Conservation (phyloP, 805 yeast genomes). For the Torulaspora indica region DNA sequence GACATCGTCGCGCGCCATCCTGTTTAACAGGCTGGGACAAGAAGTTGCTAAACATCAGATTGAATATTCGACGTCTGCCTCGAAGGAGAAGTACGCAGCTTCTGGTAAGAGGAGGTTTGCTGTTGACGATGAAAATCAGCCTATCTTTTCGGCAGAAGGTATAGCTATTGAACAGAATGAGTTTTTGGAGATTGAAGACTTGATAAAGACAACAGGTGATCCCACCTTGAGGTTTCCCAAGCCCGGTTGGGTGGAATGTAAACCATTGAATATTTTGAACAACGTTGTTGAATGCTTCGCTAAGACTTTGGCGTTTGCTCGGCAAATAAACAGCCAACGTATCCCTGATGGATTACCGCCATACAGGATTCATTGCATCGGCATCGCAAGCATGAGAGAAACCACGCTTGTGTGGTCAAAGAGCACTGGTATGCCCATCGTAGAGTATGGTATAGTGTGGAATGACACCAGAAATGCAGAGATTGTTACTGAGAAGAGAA, state of each 20-base stretch:
- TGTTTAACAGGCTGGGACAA: slow-evolving; percentile 65
- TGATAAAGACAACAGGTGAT: slow-evolving; percentile 22
- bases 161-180: slow-evolving; percentile 58
- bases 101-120: slow-evolving; percentile 44
- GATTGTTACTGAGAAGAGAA: slow-evolving; percentile 59
- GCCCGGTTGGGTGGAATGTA: slow-evolving; percentile 93
- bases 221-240: slow-evolving; percentile 75
- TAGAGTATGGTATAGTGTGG: slow-evolving; percentile 88
- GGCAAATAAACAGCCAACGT: slow-evolving; percentile 51
- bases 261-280: slow-evolving; percentile 68
- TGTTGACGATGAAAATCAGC: slow-evolving; percentile 35
- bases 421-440: slow-evolving; percentile 73
- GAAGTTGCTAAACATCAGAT: slow-evolving; percentile 87
- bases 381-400: slow-evolving; percentile 94
- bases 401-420: slow-evolving; percentile 87
- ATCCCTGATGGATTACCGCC: slow-evolving; percentile 43
- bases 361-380: slow-evolving; percentile 66
- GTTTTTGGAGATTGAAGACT: slow-evolving; percentile 59
- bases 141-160: slow-evolving; percentile 72
- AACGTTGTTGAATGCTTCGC: slow-evolving; percentile 78
- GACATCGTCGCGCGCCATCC: slow-evolving; percentile 83
- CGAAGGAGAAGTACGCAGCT: slow-evolving; percentile 45
- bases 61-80: slow-evolving; percentile 75
- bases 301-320: slow-evolving; percentile 54
- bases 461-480: slow-evolving; percentile 84